A percentile compares a stretch with the other conserved stretches of the same genome.
These are phyloP conservation scores for Phytophthora pini DNA, from an alignment of 352 stramenopile genomes.

Conservation along the genomic window DNA sequence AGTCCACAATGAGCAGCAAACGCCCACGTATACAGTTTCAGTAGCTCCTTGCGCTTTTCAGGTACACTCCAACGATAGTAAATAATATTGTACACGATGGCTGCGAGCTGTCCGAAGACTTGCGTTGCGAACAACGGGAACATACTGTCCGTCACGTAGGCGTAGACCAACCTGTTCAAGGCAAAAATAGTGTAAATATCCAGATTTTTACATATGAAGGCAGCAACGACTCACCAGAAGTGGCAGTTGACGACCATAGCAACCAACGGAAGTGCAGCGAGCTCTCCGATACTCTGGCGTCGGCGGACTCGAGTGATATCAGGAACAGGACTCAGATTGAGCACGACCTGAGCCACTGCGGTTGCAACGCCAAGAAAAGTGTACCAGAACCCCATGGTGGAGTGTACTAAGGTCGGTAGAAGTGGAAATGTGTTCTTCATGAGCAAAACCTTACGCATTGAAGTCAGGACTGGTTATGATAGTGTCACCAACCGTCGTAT, in stretches of 20 bases:
- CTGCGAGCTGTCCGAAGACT: constrained; percentile 23
- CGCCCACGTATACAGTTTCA: constrained; percentile 10
- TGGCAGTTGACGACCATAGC: constrained; percentile 31
- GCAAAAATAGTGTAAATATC: not conserved
- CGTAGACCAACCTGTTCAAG: constrained; percentile 28
- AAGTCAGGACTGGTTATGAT: not conserved
- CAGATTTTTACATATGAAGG: no score
- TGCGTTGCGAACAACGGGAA: constrained; percentile 36
- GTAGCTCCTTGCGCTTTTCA: constrained; percentile 15
- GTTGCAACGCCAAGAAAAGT: constrained; percentile 27
- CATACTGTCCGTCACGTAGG: constrained; percentile 30
- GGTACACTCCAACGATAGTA: constrained; percentile 26
- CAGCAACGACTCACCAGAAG: constrained; percentile 21
- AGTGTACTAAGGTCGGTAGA: constrained; percentile 2
- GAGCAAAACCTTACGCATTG: not conserved
- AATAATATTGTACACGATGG: constrained; percentile 23
- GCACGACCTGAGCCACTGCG: constrained; percentile 18
- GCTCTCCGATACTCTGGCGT: constrained; percentile 19
- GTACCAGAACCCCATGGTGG: constrained; percentile 18
- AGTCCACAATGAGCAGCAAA: constrained; percentile 20
- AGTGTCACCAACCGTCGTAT: constrained; percentile 16
- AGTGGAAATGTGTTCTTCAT: constrained; percentile 10
- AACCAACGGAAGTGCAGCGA: constrained; percentile 25
- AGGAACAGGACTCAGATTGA: constrained; percentile 27
- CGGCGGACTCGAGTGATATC: constrained; percentile 24